phyloP scores from a whole-genome alignment of 257 asterid species.

The Hygrophila difformis region DNA sequence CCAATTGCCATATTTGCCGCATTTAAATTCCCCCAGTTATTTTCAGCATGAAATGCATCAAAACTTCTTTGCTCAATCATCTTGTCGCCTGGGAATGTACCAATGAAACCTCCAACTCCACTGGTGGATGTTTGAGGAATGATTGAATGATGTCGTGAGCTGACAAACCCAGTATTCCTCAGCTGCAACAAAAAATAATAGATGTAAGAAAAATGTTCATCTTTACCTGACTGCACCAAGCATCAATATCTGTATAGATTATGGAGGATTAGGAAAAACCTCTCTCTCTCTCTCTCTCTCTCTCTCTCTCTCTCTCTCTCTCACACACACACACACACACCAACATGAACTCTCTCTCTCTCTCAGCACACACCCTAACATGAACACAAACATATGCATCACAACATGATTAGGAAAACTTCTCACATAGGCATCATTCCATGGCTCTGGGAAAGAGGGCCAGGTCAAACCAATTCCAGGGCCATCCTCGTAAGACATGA shows the following conservation, averaged over 20 bases:
- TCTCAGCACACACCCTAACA: too few relatives aligned
- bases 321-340: too few relatives aligned
- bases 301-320: too few relatives aligned
- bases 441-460: constrained; percentile 17
- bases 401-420: too few relatives aligned
- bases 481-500: constrained; percentile 30
- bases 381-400: too few relatives aligned
- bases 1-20: constrained; percentile 20
- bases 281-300: too few relatives aligned
- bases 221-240: too few relatives aligned
- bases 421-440: constrained; percentile 25
- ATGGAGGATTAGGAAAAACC: too few relatives aligned
- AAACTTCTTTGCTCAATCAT: constrained; percentile 20
- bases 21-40: constrained; percentile 19
- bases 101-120: constrained; percentile 19
- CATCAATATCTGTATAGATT: too few relatives aligned
- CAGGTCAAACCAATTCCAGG: constrained; percentile 24
- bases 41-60: constrained; percentile 17
- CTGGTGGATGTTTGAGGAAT: constrained; percentile 17
- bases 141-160: constrained; percentile 2
- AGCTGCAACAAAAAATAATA: constrained; percentile 31
- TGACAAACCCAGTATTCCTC: constrained; percentile 13
- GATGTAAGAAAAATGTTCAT: constrained; percentile 10
- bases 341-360: too few relatives aligned
- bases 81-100: constrained; percentile 24